Base-by-base conservation (phyloP, 768 basidiomycete species). In the Pleurotus citrinopileatus region DNA sequence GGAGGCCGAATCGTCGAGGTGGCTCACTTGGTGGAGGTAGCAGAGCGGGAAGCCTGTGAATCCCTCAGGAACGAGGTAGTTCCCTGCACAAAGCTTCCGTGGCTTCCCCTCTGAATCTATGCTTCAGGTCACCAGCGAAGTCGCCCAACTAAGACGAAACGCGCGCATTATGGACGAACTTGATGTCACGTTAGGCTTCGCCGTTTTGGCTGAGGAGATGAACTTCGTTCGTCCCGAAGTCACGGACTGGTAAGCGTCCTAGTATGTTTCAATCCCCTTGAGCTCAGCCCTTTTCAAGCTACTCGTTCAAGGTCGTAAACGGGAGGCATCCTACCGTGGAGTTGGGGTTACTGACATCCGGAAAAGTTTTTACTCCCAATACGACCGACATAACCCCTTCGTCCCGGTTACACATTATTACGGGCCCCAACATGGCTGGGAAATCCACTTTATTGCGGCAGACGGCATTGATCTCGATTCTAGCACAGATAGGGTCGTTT, bases 251-350 rank as follows among this genome's bases (percentile, higher is more conserved):
- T 94, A 58, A 59, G 84, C 64, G 37, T 19, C 25, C 3, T 20
- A 42, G 28, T 10, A 34, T 23, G 37, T 20, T 2, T 5, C 42
- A 10, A 28, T 51, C 12, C 7, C 38, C 38, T 7, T 34, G 8
- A 8, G 3, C 50, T 56, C 10, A 46, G 45, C 43, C 29, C 28
- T 3, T 36, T 53, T 57, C 55, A 29, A 86, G 84, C 17, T 69
- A 73, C 51, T 75, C 78, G 0, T 89, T 89, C 61, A 67, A 84
- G 9, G 85, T 97, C 26, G 70, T 72, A 7, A 84, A 91, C 60
- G 95, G 94, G 15, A 84, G 95, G 22, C 95, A 98, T 73, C 94
- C 94, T 0, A 87, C 92, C 1, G 95, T 98, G 9, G 96, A 98
- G 71, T 77, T 92, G 4, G 92, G 93, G 12, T 77, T 98, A 3